Evolutionary conservation across 352 stramenopile genomes (phyloP).

Genomic region (Phytophthora crassamura): DNA sequence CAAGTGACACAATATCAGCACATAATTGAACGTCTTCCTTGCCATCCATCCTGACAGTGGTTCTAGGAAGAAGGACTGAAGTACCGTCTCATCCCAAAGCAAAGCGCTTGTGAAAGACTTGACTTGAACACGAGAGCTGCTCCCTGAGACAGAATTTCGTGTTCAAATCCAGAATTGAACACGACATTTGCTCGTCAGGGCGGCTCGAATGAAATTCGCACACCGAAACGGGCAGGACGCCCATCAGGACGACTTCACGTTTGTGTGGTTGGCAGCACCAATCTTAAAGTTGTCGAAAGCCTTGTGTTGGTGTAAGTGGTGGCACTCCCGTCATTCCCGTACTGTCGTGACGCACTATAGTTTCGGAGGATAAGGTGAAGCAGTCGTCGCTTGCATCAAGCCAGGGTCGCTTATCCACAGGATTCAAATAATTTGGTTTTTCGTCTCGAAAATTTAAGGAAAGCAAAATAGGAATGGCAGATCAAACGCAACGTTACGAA

Average conservation of each 20-base stretch:
- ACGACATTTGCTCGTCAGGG: slow-evolving; percentile 12
- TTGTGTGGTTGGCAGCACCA: not conserved
- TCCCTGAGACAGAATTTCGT: slow-evolving; percentile 12
- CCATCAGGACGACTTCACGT: too few relatives aligned
- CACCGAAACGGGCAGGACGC: slow-evolving; percentile 17
- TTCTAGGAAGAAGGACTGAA: not conserved
- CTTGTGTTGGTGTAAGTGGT: too few relatives aligned
- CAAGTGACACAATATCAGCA: slow-evolving; percentile 33
- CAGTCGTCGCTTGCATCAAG: too few relatives aligned
- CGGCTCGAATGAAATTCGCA: slow-evolving; percentile 31
- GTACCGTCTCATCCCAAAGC: not conserved
- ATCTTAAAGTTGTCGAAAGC: not conserved
- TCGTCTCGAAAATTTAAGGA: too few relatives aligned
- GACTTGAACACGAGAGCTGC: slow-evolving; percentile 12
- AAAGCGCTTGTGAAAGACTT: not conserved
- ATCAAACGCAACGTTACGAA: too few relatives aligned
- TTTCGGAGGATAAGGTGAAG: too few relatives aligned
- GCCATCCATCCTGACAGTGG: too few relatives aligned
- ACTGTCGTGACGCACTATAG: too few relatives aligned
- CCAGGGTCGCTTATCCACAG: too few relatives aligned
- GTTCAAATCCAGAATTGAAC: slow-evolving; percentile 31
- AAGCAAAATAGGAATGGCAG: too few relatives aligned
- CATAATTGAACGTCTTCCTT: slow-evolving; percentile 6
- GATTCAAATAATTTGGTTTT: too few relatives aligned
- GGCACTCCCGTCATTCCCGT: too few relatives aligned